These are phyloP conservation scores for Clitoria ternatea DNA, from an alignment of 306 rosid genomes.

Conservation along the genomic window DNA sequence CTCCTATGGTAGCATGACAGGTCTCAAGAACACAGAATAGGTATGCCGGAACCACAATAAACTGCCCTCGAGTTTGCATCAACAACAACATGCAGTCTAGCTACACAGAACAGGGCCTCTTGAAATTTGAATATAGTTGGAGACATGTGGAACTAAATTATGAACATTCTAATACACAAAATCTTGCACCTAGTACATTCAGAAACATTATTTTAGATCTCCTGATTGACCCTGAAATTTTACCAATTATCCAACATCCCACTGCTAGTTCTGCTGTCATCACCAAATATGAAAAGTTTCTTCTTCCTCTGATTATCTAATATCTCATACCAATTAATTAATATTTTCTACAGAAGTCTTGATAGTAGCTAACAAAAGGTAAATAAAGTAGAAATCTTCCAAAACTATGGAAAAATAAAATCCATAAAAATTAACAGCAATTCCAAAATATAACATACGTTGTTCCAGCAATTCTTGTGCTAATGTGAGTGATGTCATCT, in stretches of 20 bases:
- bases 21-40: not conserved
- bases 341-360: not conserved
- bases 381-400: not conserved
- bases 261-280: not conserved
- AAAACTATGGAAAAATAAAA: not conserved
- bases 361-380: not conserved
- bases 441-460: slow-evolving; percentile 64
- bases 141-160: not conserved
- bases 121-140: not conserved
- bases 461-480: slow-evolving; percentile 98
- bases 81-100: not conserved
- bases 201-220: not conserved
- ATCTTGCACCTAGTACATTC: not conserved
- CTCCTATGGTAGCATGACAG: not conserved
- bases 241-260: not conserved
- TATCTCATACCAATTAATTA: not conserved
- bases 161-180: not conserved
- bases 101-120: not conserved
- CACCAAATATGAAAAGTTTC: slow-evolving; percentile 9
- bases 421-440: slow-evolving; percentile 7
- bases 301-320: not conserved
- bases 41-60: not conserved
- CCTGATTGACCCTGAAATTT: not conserved
- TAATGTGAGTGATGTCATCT: slow-evolving; percentile 89
- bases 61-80: not conserved